Percentiles rank a stretch among this genome's conserved stretches.
Evolutionary conservation across 2,329 filamentous ascomycete species (phyloP).

Genomic region (Xylariales sp.): DNA sequence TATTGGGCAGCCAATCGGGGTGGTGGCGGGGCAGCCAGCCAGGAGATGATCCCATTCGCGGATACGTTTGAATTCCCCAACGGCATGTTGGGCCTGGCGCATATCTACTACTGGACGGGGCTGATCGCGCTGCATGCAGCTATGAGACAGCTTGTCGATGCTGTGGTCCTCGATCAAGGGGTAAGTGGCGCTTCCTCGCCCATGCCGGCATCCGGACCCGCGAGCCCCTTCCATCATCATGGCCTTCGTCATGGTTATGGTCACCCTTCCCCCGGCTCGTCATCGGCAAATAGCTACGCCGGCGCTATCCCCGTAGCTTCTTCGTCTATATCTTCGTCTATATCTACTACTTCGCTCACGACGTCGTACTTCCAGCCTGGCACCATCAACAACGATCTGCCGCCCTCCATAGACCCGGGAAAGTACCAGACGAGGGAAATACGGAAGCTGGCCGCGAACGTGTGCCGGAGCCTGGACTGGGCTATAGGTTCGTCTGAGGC

Average conservation of each 20-base stretch:
- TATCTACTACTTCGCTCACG: not conserved
- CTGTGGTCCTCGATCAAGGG: constrained; percentile 39
- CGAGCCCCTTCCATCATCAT: not conserved
- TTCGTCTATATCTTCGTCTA: not conserved
- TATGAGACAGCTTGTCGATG: constrained; percentile 39
- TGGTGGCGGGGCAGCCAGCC: constrained; percentile 21
- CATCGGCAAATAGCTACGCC: constrained; percentile 31
- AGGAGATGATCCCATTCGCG: constrained; percentile 36
- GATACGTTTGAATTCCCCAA: constrained; percentile 42
- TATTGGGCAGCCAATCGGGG: constrained; percentile 33
- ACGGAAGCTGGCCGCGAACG: constrained; percentile 40
- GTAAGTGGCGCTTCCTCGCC: constrained; percentile 17
- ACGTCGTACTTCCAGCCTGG: too few species aligned
- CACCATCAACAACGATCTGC: constrained; percentile 24
- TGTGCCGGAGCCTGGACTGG: constrained; percentile 48
- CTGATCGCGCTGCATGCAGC: constrained; percentile 45
- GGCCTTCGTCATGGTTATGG: not conserved
- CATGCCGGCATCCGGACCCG: not conserved
- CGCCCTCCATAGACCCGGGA: constrained; percentile 33
- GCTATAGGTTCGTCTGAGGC: constrained; percentile 29
- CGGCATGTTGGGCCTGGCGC: constrained; percentile 37
- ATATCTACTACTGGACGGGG: constrained; percentile 51
- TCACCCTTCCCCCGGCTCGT: not conserved
- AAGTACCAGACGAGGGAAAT: constrained; percentile 37
- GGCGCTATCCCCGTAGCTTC: constrained; percentile 17